These are phyloP conservation scores for Russula abietina DNA, from an alignment of 768 basidiomycete species.

Conservation along the genomic window DNA sequence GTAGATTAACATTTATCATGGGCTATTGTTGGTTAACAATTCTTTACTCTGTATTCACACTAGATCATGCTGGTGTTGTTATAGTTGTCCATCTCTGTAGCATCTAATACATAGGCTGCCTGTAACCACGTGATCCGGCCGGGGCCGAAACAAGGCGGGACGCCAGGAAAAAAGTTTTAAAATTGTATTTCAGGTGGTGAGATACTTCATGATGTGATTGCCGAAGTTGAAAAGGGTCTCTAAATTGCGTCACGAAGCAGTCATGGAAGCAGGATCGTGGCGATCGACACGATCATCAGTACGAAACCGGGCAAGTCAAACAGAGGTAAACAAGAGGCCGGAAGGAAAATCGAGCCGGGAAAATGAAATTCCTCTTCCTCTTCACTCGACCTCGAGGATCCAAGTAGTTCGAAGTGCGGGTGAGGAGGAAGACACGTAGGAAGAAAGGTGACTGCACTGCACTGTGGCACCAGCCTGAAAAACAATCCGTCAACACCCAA, in stretches of 20 bases:
- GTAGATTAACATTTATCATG: neutral
- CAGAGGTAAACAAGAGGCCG: slow-evolving; percentile 1
- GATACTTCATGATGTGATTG: no score
- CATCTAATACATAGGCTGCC: neutral
- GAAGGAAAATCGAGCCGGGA: neutral
- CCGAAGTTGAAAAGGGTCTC: no score
- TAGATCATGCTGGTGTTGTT: neutral
- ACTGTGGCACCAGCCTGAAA: neutral
- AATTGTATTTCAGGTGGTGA: no score
- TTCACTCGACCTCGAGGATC: slow-evolving; percentile 18
- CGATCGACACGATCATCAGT: no score
- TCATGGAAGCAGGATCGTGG: no score
- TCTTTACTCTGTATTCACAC: slow-evolving; percentile 30
- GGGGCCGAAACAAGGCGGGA: no score
- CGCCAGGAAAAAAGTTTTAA: no score
- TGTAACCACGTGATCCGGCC: no score
- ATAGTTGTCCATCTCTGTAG: neutral
- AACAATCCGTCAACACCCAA: neutral
- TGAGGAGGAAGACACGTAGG: slow-evolving; percentile 19
- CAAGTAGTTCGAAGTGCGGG: slow-evolving; percentile 6
- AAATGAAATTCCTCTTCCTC: slow-evolving; percentile 15
- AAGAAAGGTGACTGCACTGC: neutral
- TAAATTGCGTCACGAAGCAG: no score
- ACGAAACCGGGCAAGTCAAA: neutral
- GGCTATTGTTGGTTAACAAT: neutral